Evolutionary conservation across 805 yeast species (phyloP).

Genomic region (Yarrowia divulgata): DNA sequence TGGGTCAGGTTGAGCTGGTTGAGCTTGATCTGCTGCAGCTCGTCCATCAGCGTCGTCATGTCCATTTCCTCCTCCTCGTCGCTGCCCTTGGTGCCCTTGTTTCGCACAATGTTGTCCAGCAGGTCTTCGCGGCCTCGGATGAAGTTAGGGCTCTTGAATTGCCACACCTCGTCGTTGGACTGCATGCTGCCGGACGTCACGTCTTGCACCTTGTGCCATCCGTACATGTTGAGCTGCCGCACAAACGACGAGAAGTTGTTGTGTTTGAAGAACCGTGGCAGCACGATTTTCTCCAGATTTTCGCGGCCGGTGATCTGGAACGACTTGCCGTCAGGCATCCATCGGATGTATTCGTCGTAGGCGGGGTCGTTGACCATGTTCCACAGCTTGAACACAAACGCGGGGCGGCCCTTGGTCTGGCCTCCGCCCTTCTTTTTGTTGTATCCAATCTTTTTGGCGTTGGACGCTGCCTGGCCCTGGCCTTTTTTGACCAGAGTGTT

Average conservation of each 20-base stretch:
- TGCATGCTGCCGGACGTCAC: slow-evolving; percentile 68
- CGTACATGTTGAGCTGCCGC: slow-evolving; percentile 96
- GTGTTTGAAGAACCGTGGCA: slow-evolving; percentile 95
- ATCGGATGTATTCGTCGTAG: slow-evolving; percentile 74
- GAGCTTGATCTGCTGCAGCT: slow-evolving; percentile 74
- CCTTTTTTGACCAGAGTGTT: slow-evolving; percentile 39
- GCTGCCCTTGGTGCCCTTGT: slow-evolving; percentile 57
- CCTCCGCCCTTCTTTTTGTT: slow-evolving; percentile 44
- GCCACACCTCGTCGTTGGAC: slow-evolving; percentile 78
- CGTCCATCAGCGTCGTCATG: slow-evolving; percentile 66
- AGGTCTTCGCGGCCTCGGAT: slow-evolving; percentile 80
- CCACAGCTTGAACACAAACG: slow-evolving; percentile 94
- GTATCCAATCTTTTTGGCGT: slow-evolving; percentile 34
- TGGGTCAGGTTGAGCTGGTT: slow-evolving; percentile 84
- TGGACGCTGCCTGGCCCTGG: slow-evolving; percentile 33
- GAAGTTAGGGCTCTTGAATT: slow-evolving; percentile 85
- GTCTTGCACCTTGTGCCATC: slow-evolving; percentile 99
- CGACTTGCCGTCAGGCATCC: slow-evolving; percentile 86
- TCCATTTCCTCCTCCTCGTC: slow-evolving; percentile 54
- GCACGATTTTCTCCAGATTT: slow-evolving; percentile 75
- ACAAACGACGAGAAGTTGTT: slow-evolving; percentile 95
- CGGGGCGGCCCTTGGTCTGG: slow-evolving; percentile 61
- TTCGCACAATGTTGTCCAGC: slow-evolving; percentile 83
- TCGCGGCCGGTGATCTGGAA: slow-evolving; percentile 88
- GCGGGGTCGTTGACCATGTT: slow-evolving; percentile 86